phyloP scores from a whole-genome alignment of 2,329 filamentous ascomycete genomes.

The Aaosphaeria arxii region DNA sequence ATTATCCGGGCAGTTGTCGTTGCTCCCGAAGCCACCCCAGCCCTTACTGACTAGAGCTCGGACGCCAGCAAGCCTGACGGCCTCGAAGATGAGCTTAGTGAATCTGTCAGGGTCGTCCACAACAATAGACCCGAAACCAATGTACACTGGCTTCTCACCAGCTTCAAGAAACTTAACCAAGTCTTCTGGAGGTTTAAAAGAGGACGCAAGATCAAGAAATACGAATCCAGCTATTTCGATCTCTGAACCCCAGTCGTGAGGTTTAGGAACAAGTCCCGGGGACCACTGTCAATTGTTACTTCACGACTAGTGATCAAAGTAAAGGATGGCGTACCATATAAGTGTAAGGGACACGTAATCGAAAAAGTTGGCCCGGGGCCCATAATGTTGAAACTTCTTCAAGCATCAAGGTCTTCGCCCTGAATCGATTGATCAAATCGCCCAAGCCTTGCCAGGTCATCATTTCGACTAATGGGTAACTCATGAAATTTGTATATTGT shows the following conservation, averaged over 20 bases:
- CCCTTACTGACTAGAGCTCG: conserved; percentile 72
- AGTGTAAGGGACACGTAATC: conserved; percentile 71
- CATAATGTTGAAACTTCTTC: conserved; percentile 74
- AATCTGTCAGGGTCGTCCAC: conserved; percentile 69
- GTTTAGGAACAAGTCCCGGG: conserved; percentile 64
- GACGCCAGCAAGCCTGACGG: conserved; percentile 62
- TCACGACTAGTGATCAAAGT: not conserved
- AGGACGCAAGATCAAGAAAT: conserved; percentile 67
- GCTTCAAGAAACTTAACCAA: conserved; percentile 42
- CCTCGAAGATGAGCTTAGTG: conserved; percentile 69
- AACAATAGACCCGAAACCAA: conserved; percentile 74
- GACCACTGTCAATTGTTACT: conserved; percentile 40
- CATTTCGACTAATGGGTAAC: conserved; percentile 76
- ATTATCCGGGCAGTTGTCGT: conserved; percentile 50
- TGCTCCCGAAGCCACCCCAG: conserved; percentile 68
- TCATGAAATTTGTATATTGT: conserved; percentile 76
- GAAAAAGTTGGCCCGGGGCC: conserved; percentile 71
- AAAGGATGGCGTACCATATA: conserved; percentile 49
- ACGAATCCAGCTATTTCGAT: conserved; percentile 77
- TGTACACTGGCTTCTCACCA: conserved; percentile 62
- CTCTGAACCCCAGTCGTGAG: conserved; percentile 64
- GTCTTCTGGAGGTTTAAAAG: conserved; percentile 57
- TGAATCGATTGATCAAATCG: conserved; percentile 73
- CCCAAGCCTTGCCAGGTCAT: conserved; percentile 66
- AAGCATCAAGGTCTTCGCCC: conserved; percentile 64